A percentile compares a stretch with the other conserved stretches of the same genome.
phyloP scores from a whole-genome alignment of 2,329 filamentous ascomycete genomes.

The Tympanopsis confertula region DNA sequence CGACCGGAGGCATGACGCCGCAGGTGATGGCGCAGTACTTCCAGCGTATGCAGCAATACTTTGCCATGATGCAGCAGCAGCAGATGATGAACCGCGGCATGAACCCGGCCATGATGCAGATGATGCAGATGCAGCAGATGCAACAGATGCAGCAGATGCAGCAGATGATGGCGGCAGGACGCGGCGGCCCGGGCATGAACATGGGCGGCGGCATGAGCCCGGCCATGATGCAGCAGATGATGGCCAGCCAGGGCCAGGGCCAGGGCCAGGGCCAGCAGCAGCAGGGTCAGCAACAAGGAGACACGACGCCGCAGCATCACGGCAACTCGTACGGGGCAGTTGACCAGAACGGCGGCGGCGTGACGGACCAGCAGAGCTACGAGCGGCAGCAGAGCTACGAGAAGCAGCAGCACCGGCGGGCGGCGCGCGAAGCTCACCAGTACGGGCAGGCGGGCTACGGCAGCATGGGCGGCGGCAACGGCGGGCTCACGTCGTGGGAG shows the following conservation, averaged over 20 bases:
- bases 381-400: constrained; percentile 10
- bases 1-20: constrained; percentile 66
- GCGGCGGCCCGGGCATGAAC: constrained; percentile 17
- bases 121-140: constrained; percentile 69
- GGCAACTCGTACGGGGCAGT: constrained; percentile 1
- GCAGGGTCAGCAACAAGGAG: constrained; percentile 24
- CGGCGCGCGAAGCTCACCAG: constrained; percentile 13
- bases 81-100: constrained; percentile 59
- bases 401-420: constrained; percentile 21
- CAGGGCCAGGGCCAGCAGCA: constrained; percentile 24
- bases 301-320: too few species aligned
- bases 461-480: constrained; percentile 16
- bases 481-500: constrained; percentile 63
- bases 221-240: constrained; percentile 47
- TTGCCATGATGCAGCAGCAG: constrained; percentile 86
- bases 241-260: constrained; percentile 8
- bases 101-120: constrained; percentile 68
- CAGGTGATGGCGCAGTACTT: constrained; percentile 98
- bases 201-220: constrained; percentile 17
- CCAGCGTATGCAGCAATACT: constrained; percentile 97
- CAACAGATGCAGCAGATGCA: constrained; percentile 36
- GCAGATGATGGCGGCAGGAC: constrained; percentile 34
- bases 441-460: constrained; percentile 18
- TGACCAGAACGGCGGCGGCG: constrained; percentile 2
- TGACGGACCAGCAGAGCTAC: constrained; percentile 10